Evolutionary conservation across 768 basidiomycete species (phyloP), one percentile per base, ranked within the genome.

Genomic region (Exsudoporus frostii): DNA sequence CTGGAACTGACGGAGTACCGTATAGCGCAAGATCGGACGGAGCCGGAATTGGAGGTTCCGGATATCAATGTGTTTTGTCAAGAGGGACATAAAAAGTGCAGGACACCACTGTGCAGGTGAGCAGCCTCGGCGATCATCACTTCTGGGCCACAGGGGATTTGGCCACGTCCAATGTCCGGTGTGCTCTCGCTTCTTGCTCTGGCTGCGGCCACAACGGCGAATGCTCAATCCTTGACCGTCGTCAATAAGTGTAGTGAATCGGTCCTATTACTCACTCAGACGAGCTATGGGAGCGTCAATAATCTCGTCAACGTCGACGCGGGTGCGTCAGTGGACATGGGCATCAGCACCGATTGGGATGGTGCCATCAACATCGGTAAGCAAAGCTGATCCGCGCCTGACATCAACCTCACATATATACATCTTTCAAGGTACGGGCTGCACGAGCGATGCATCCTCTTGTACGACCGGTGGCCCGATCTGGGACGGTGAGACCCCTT

Each of bases 251-350:
- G 65, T 19, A 14, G 27, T n/a, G 51, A 66, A 51, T 37, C 53
- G 22, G 65, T 65, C 45, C 55, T 67, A n/a, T n/a, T n/a, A n/a
- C n/a, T n/a, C 51, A 66, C 65, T 0, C 55, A 59, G 46, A 57
- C 52, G 4, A 68, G 64, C 53, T 61, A 33, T 27, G 66, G 66
- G 9, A 34, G 33, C 30, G 48, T 66, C 37, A 45, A 52, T n/a
- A 65, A 61, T 50, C 51, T 61, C 10, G 49, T 68, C 43, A 45
- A 41, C 20, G 53, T 67, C 19, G 46, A 15, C 14, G 43, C 59
- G 0, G 51, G 59, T 15, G 50, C 40, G 20, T 56, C 52, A 7
- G 37, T 47, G 20, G 45, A 64, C 48, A 27, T 65, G 48, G 63
- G 50, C 48, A 56, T 61, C 17, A 57, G 51, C 47, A 34, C 54